Conservation (phyloP, 2,329 filamentous ascomycete species). For the Septoria linicola region DNA sequence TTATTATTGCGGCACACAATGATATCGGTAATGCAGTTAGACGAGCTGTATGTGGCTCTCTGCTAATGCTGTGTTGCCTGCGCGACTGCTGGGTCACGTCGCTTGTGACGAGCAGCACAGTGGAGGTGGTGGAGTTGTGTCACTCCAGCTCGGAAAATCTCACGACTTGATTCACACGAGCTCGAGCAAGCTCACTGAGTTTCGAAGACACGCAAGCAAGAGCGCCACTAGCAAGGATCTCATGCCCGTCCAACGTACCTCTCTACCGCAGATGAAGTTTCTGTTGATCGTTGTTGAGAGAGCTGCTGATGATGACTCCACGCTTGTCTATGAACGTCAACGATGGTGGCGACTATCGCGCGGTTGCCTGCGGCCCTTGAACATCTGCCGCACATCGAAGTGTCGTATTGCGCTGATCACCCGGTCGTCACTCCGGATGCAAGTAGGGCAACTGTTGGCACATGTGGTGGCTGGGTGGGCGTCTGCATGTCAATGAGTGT, state of each 20-base stretch:
- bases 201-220: conserved; percentile 19
- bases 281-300: background rate
- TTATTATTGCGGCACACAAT: conserved; percentile 13
- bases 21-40: conserved; percentile 12
- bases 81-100: background rate
- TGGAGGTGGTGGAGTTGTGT: background rate
- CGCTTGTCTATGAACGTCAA: no score
- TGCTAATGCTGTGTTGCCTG: background rate
- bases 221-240: conserved; percentile 7
- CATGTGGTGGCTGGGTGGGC: conserved; percentile 7
- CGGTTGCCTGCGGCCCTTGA: background rate
- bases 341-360: background rate
- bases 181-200: background rate
- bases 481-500: background rate
- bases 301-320: no score
- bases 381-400: background rate
- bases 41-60: conserved; percentile 8
- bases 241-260: background rate
- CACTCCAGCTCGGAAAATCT: background rate
- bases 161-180: conserved; percentile 3
- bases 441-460: background rate
- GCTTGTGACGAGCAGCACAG: background rate
- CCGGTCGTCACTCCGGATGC: background rate
- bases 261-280: conserved; percentile 2
- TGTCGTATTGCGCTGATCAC: background rate